Evolutionary conservation across 371 early-diverging fungal genomes (phyloP).

Genomic region (Zychaea mexicana): DNA sequence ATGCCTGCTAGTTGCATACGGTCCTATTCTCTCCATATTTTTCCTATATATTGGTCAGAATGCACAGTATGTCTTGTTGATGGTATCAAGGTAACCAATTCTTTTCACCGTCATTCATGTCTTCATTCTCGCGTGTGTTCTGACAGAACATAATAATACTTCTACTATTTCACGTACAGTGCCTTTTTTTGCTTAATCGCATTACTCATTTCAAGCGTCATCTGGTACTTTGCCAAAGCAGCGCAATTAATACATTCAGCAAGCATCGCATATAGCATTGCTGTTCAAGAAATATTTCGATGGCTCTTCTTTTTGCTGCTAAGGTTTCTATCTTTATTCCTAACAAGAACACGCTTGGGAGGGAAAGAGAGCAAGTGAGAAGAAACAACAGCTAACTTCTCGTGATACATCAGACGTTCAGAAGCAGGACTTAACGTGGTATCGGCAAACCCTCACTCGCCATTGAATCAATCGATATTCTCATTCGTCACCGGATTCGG

Average conservation of each 20-base stretch:
- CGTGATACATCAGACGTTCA: conserved; percentile 40
- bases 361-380: neutral
- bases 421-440: conserved; percentile 61
- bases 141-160: neutral
- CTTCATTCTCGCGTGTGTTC: neutral
- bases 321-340: too few species aligned
- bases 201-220: conserved; percentile 64
- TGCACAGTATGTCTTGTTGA: conserved; percentile 70
- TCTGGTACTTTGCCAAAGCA: conserved; percentile 64
- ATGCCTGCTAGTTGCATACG: conserved; percentile 72
- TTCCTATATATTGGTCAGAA: conserved; percentile 66
- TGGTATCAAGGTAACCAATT: conserved; percentile 65
- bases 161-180: conserved; percentile 25
- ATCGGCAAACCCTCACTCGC: conserved; percentile 58
- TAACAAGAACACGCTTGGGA: too few species aligned
- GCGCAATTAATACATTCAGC: conserved; percentile 31
- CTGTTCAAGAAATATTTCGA: conserved; percentile 71
- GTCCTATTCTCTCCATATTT: conserved; percentile 73
- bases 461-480: conserved; percentile 59
- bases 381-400: neutral
- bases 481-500: conserved; percentile 72
- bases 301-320: conserved; percentile 59
- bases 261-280: conserved; percentile 62
- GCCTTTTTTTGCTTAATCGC: conserved; percentile 81
- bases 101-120: neutral